phyloP scores from a whole-genome alignment of 768 basidiomycete genomes.

The Boletus tylopilopsis region DNA sequence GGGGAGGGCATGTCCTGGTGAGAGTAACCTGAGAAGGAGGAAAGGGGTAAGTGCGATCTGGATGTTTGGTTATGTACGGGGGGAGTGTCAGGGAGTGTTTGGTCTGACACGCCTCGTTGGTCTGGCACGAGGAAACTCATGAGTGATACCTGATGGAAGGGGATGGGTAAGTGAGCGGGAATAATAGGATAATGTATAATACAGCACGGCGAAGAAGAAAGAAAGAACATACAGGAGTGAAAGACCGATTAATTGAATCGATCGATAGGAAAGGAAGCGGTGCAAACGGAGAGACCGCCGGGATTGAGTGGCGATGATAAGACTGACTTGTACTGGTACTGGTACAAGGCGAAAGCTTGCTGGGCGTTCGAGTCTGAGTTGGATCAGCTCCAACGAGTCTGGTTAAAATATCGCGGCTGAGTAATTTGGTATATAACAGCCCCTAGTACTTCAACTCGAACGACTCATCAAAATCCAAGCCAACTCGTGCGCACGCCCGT shows the following conservation, averaged over 20 bases:
- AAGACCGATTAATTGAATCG: slow-evolving; percentile 14
- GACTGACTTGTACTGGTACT: neutral
- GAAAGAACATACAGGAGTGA: slow-evolving; percentile 1
- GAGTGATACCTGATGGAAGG: slow-evolving; percentile 18
- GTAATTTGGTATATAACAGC: slow-evolving; percentile 14
- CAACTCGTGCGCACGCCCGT: neutral
- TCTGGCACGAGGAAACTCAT: slow-evolving; percentile 36
- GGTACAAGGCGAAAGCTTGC: neutral
- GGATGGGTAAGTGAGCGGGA: slow-evolving; percentile 17
- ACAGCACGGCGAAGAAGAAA: slow-evolving; percentile 11
- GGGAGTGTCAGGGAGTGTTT: slow-evolving; percentile 23
- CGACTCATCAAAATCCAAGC: neutral
- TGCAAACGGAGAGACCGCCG: neutral
- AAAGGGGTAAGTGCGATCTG: slow-evolving; percentile 38
- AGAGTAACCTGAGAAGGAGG: slow-evolving; percentile 35
- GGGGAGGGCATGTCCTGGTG: slow-evolving; percentile 30
- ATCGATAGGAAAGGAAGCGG: slow-evolving; percentile 10
- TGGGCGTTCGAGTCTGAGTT: slow-evolving; percentile 22
- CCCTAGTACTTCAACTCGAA: neutral
- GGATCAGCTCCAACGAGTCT: slow-evolving; percentile 10
- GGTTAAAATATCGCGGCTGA: slow-evolving; percentile 27
- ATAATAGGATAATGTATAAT: slow-evolving; percentile 20
- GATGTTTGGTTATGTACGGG: slow-evolving; percentile 31
- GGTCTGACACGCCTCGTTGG: slow-evolving; percentile 32
- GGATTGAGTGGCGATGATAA: slow-evolving; percentile 1